These are phyloP conservation scores for Bruguiera gymnorhiza DNA, from an alignment of 345 rosid species.

Conservation along the genomic window DNA sequence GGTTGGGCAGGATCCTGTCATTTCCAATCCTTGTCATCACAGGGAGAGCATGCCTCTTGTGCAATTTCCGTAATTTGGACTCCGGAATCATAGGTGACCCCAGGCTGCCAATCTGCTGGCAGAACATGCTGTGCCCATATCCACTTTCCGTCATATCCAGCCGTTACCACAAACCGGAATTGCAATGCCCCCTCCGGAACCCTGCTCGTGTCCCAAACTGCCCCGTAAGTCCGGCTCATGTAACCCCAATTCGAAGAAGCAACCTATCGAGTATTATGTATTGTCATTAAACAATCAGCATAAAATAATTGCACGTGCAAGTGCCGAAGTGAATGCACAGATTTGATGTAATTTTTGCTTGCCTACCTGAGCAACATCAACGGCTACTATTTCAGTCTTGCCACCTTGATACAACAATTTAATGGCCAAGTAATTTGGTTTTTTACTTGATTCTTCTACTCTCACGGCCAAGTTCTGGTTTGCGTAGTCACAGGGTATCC, in stretches of 20 bases:
- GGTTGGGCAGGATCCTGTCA: not conserved
- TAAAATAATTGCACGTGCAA: not conserved
- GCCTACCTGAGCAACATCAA: constrained; percentile 68
- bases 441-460: constrained; percentile 84
- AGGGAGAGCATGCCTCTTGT: constrained; percentile 71
- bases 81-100: constrained; percentile 61
- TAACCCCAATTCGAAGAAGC: constrained; percentile 69
- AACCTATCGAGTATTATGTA: constrained; percentile 21
- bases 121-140: constrained; percentile 68
- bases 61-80: constrained; percentile 77
- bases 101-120: constrained; percentile 66
- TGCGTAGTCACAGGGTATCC: constrained; percentile 80
- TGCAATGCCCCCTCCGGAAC: constrained; percentile 73
- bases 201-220: constrained; percentile 68
- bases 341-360: not conserved
- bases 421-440: constrained; percentile 66
- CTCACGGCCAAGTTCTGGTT: constrained; percentile 62
- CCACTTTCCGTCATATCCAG: constrained; percentile 88
- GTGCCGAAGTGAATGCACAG: not conserved
- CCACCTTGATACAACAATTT: constrained; percentile 85
- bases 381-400: constrained; percentile 75
- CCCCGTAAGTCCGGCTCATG: constrained; percentile 68
- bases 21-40: constrained; percentile 56
- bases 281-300: not conserved
- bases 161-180: constrained; percentile 65